These are phyloP conservation scores for Leptographium galeiforme DNA, from an alignment of 2,329 filamentous ascomycete species.

Conservation along the genomic window DNA sequence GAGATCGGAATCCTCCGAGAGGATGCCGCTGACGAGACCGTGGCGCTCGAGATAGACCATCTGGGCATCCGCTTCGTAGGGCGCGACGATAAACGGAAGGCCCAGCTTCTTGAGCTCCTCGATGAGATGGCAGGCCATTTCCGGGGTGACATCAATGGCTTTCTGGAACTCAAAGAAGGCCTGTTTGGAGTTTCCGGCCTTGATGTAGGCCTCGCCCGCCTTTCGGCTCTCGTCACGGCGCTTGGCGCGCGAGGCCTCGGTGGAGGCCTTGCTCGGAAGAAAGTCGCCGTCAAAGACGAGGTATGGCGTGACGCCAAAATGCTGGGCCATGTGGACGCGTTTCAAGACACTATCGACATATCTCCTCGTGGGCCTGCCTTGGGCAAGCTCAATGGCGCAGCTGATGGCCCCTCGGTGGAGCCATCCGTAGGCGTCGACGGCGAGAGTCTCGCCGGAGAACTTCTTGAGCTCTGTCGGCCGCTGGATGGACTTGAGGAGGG, in stretches of 20 bases:
- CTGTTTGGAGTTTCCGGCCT: conserved; percentile 65
- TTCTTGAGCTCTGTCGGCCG: conserved; percentile 77
- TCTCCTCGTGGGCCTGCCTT: conserved; percentile 76
- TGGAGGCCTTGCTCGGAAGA: conserved; percentile 82
- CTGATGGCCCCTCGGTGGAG: conserved; percentile 84
- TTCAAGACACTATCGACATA: conserved; percentile 84
- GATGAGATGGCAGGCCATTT: conserved; percentile 87
- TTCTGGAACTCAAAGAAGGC: conserved; percentile 86
- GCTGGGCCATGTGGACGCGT: conserved; percentile 83
- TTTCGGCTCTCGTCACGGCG: conserved; percentile 65
- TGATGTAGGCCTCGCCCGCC: conserved; percentile 64
- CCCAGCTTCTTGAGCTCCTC: conserved; percentile 73
- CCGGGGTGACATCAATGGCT: conserved; percentile 85
- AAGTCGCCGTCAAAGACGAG: conserved; percentile 93
- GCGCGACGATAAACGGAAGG: conserved; percentile 82
- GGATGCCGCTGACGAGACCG: conserved; percentile 71
- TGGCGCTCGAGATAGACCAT: conserved; percentile 83
- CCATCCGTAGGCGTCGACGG: conserved; percentile 97
- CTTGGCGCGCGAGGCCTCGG: conserved; percentile 64
- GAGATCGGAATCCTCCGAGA: conserved; percentile 94
- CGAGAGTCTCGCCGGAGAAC: conserved; percentile 75
- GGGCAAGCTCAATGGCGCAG: conserved; percentile 81
- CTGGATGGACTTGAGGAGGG: conserved; percentile 91
- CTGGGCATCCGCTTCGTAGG: conserved; percentile 96
- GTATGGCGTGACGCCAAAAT: conserved; percentile 90